Evolutionary conservation across 495 filamentous ascomycete species (phyloP).

Genomic region (Echria macrotheca): DNA sequence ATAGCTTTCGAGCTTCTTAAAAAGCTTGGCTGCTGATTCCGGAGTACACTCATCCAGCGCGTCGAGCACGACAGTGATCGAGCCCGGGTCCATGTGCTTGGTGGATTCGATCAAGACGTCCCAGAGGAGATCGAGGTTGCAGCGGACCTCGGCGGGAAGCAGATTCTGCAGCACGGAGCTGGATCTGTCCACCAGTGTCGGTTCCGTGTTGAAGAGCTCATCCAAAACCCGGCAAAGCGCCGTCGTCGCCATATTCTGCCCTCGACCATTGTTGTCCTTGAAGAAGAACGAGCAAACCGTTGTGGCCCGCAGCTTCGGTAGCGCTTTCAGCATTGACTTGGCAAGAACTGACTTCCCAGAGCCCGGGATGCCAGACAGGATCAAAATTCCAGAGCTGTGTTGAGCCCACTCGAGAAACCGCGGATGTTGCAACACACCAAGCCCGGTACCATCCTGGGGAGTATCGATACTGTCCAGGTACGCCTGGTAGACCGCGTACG

Average conservation of each 20-base stretch:
- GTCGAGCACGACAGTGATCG: constrained; percentile 15
- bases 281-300: constrained; percentile 18
- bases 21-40: constrained; percentile 14
- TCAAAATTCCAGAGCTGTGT: constrained; percentile 6
- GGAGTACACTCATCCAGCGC: constrained; percentile 19
- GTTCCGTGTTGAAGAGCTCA: constrained; percentile 13
- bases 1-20: constrained; percentile 12
- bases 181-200: constrained; percentile 11
- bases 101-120: constrained; percentile 9
- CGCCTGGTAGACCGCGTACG: constrained; percentile 19
- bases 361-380: constrained; percentile 17
- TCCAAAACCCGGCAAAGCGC: constrained; percentile 17
- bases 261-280: constrained; percentile 18
- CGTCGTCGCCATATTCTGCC: constrained; percentile 16
- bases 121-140: constrained; percentile 19
- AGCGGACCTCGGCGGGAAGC: constrained; percentile 16
- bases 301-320: constrained; percentile 10
- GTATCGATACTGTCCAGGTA: constrained; percentile 20
- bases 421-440: constrained; percentile 14
- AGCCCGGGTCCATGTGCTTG: constrained; percentile 7
- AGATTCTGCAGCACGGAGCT: constrained; percentile 11
- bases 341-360: constrained; percentile 19
- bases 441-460: constrained; percentile 11
- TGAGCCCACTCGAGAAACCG: constrained; percentile 14
- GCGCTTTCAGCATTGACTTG: constrained; percentile 14